Evolutionary conservation across 257 asterid species (phyloP), one percentile per base, ranked within the genome.

Genomic region (Apocynum venetum): DNA sequence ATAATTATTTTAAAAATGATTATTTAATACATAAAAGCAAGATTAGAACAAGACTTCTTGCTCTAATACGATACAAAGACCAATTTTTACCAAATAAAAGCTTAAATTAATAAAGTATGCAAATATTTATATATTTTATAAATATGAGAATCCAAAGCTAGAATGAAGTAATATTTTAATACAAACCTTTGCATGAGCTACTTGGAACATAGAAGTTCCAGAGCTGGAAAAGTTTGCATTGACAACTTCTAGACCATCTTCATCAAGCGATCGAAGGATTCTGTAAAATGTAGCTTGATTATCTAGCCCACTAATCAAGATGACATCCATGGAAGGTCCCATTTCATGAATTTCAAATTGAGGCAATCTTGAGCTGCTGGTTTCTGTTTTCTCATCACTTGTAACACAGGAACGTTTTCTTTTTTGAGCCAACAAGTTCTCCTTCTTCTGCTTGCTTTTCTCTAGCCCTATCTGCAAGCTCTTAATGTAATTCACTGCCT

Each of bases 341-440:
- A 89, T 12, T 15, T 89, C 82, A 7, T 86, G 92, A 77, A 88
- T 52, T 81, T 89, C 82, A 59, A 88, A 40, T 56, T 61, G 40
- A 25, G 86, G 78, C 10, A 78, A 15, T 8, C 25, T 77, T 70
- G 63, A 56, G 11, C 15, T 69, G 44, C 38, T 79, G 17, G 44
- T 53, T 76, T 66, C 70, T 25, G 31, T 25, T 25, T 25, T 25
- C 31, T 25, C 31, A 25, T 25, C 31, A 25, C 31, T 25, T 3
- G 79, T 74, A 44, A 11, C 20, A 66, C 72, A 14, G 41, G 86
- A 75, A 35, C 12, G 44, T 5, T 72, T 47, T 55, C 83, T 72
- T 2, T 65, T 77, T 36, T 36, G 70, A 49, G 60, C 66, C 49
- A 78, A 47, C 38, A 83, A 56, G 25, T 74, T 41, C 44, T 87